These are phyloP conservation scores for Pouteria campechiana DNA, from an alignment of 179 eudicot species.

Conservation along the genomic window DNA sequence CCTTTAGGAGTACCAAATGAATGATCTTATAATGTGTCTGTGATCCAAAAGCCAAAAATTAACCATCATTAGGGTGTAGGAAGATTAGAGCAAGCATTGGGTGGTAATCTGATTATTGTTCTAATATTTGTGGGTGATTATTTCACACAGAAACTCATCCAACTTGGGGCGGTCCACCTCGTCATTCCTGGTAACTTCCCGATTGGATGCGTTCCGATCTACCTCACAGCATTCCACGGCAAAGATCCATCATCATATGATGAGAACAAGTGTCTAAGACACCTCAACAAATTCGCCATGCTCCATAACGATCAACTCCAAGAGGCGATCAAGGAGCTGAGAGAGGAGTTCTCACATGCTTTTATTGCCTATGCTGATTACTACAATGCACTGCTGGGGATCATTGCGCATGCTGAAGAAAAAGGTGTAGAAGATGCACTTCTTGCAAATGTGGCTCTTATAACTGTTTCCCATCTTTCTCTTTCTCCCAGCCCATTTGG, in stretches of 20 bases:
- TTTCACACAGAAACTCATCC: constrained; percentile 14
- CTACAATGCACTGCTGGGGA: constrained; percentile 11
- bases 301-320: constrained; percentile 16
- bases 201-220: constrained; percentile 17
- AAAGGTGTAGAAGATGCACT: too few relatives aligned
- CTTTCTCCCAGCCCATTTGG: too few relatives aligned
- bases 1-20: too few relatives aligned
- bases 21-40: too few relatives aligned
- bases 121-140: neutral
- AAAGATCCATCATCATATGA: neutral
- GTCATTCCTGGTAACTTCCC: constrained; percentile 24
- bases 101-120: too few relatives aligned
- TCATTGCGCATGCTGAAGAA: constrained; percentile 3
- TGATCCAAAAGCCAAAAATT: too few relatives aligned
- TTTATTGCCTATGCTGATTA: constrained; percentile 22
- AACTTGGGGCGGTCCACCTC: constrained; percentile 13
- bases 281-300: constrained; percentile 13
- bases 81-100: too few relatives aligned
- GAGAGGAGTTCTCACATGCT: constrained; percentile 5
- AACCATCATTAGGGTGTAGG: too few relatives aligned
- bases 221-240: constrained; percentile 8
- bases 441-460: too few relatives aligned
- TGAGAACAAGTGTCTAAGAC: constrained; percentile 4
- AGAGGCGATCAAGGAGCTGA: constrained; percentile 6
- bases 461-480: too few relatives aligned